phyloP scores from a whole-genome alignment of 805 yeast genomes.

The Suhomyces vadensis region DNA sequence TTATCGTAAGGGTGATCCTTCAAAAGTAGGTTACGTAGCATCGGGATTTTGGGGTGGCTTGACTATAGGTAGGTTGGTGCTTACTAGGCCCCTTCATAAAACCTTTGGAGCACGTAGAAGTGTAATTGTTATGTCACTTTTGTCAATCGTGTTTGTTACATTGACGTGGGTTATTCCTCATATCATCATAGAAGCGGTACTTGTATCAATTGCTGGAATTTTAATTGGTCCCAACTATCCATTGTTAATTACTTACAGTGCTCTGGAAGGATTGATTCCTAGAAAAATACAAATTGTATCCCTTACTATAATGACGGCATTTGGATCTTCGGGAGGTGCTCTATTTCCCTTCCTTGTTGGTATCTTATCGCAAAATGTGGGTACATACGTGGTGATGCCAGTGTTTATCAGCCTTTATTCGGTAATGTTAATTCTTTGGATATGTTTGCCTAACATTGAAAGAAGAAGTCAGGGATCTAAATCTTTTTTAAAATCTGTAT shows the following conservation, averaged over 20 bases:
- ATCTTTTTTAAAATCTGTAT: slow-evolving; percentile 19
- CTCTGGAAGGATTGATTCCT: slow-evolving; percentile 42
- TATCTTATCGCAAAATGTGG: slow-evolving; percentile 44
- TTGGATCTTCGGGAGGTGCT: slow-evolving; percentile 62
- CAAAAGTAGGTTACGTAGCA: slow-evolving; percentile 59
- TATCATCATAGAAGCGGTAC: slow-evolving; percentile 46
- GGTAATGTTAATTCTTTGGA: slow-evolving; percentile 40
- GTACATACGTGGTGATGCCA: slow-evolving; percentile 54
- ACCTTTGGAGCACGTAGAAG: slow-evolving; percentile 48
- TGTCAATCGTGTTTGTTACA: slow-evolving; percentile 39
- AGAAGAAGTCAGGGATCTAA: slow-evolving; percentile 12
- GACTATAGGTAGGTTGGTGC: slow-evolving; percentile 58
- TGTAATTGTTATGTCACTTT: slow-evolving; percentile 33
- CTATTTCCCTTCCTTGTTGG: slow-evolving; percentile 56
- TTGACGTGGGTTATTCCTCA: slow-evolving; percentile 52
- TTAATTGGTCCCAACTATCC: slow-evolving; percentile 68
- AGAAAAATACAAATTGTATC: slow-evolving; percentile 53
- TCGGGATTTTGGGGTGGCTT: slow-evolving; percentile 75
- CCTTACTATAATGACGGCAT: slow-evolving; percentile 52
- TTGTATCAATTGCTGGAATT: slow-evolving; percentile 53
- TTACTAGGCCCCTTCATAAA: slow-evolving; percentile 44
- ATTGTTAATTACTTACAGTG: slow-evolving; percentile 47
- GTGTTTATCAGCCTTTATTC: slow-evolving; percentile 40
- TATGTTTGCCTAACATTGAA: slow-evolving; percentile 38
- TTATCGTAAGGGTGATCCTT: slow-evolving; percentile 49